These are phyloP conservation scores for Yarrowia bubula DNA, from an alignment of 805 yeast species.

Conservation along the genomic window DNA sequence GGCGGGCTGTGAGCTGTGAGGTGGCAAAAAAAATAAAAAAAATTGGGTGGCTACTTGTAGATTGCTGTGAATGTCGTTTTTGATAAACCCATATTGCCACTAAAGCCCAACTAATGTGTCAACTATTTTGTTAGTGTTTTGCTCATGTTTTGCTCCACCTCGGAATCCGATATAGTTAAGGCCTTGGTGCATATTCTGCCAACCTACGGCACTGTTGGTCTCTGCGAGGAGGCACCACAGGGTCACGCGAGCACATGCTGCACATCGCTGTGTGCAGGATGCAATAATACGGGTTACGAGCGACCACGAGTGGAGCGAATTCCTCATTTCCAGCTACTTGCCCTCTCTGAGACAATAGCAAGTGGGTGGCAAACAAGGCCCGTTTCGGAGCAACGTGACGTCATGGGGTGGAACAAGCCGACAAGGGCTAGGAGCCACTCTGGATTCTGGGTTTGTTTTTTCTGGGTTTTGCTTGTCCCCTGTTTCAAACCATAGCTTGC, in stretches of 20 bases:
- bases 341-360: background rate
- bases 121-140: background rate
- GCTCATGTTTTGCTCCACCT: no score
- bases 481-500: background rate
- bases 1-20: no score
- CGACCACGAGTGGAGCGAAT: background rate
- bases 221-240: background rate
- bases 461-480: no score
- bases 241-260: constrained; percentile 1
- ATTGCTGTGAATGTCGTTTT: no score
- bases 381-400: background rate
- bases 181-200: background rate
- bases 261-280: background rate
- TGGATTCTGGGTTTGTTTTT: background rate
- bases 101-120: no score
- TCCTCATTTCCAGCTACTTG: background rate
- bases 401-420: background rate
- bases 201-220: background rate
- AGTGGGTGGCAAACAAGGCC: background rate
- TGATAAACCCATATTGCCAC: no score
- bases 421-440: background rate
- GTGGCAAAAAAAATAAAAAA: no score
- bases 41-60: no score
- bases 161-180: background rate
- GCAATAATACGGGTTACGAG: background rate